Evolutionary conservation across 441 rosid genomes (phyloP), one percentile per base, ranked within the genome.

Genomic region (Gossypium aridum): DNA sequence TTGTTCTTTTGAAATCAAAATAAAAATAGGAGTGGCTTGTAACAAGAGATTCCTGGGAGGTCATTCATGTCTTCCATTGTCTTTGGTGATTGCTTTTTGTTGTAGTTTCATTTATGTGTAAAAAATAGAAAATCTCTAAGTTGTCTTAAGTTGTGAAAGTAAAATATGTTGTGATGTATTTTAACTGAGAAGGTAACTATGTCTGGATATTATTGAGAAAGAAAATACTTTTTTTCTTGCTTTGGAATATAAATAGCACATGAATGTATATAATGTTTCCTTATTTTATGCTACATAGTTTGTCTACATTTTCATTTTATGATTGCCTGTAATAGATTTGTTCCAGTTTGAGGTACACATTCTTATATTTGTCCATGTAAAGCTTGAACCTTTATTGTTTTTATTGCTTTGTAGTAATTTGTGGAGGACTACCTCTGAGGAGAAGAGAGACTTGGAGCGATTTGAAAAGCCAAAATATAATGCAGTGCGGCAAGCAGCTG

Each of bases 401-500:
- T 70, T 16, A 43, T 78, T 55, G 67, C 64, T 83, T 49, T 64
- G 49, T 64, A 95, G 99, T 83, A 96, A 93, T 82, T 70, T 93
- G 54, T 96, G 99, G 98, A 92, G 97, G 87, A 82, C 87, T 53
- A 93, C 97, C 2, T 96, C 99, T 71, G 98, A 93, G 80, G 99
- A 96, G 88, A 95, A 95, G 83, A 87, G 97, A 82, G 97, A 92
- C 76, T 75, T 92, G 80, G 97, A 96, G 85, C 97, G 96, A 71
- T 86, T 87, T 72, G 83, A 93, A 77, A 92, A 91, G 76, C 98
- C 97, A 55, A 85, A 85, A 20, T 91, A 93, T 73, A 96, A 90
- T 86, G 92, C 98, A 39, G 89, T 91, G 75, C 98, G 94, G 25
- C 98, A 85, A 73, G 99, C 98, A 37, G 99, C 99, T 9, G 99